Conservation (phyloP, 495 filamentous ascomycete species). For the Hyaloscypha variabilis region DNA sequence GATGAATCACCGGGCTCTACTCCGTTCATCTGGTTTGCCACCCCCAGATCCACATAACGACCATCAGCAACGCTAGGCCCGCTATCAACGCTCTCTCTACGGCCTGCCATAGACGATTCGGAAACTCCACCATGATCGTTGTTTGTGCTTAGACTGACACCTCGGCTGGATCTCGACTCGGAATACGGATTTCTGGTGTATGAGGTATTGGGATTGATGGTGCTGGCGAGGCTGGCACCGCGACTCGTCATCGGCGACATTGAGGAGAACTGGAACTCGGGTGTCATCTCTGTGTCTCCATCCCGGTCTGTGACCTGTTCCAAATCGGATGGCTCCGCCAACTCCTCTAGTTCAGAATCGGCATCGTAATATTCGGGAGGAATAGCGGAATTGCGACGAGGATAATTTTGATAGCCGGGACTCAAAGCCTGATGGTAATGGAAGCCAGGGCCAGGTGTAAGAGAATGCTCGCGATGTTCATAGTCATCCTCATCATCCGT, state of each 20-base stretch:
- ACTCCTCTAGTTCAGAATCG: neutral
- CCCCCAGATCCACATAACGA: constrained; percentile 4
- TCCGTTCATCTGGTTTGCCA: constrained; percentile 15
- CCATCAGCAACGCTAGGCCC: no score
- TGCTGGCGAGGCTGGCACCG: constrained; percentile 6
- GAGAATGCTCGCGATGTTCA: constrained; percentile 7
- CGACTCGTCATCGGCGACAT: constrained; percentile 8
- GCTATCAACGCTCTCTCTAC: neutral
- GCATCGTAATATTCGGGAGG: constrained; percentile 21
- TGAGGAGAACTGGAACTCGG: neutral
- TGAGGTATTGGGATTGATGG: neutral
- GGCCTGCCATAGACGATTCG: neutral
- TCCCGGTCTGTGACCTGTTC: constrained; percentile 23
- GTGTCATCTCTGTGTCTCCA: constrained; percentile 35
- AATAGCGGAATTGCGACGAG: neutral
- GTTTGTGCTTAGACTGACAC: constrained; percentile 17
- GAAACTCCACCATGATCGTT: constrained; percentile 8
- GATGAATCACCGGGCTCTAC: constrained; percentile 28
- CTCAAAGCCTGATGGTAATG: no score
- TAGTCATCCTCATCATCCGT: constrained; percentile 27
- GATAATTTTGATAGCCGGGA: no score
- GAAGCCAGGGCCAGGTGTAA: constrained; percentile 23
- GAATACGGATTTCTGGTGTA: constrained; percentile 7
- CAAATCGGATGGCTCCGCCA: neutral
- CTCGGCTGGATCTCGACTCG: constrained; percentile 10